Conservation (phyloP, 495 filamentous ascomycete species). For the Xylaria nigripes region DNA sequence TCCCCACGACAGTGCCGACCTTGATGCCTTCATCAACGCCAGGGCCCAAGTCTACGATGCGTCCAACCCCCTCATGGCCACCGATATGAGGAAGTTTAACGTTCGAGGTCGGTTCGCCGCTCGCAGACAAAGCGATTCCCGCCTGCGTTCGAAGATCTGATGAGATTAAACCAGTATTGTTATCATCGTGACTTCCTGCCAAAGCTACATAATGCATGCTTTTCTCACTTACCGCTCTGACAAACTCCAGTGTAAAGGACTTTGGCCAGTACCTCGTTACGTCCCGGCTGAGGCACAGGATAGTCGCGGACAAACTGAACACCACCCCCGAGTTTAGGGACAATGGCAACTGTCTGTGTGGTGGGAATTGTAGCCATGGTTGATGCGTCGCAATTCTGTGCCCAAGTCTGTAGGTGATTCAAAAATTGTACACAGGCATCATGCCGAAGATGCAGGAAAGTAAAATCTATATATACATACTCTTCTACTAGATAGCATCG, state of each 20-base stretch:
- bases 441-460: not conserved
- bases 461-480: not conserved
- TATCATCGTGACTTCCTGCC: not conserved
- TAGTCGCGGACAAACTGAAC: conserved; percentile 41
- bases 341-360: conserved; percentile 41
- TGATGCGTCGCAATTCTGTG: not conserved
- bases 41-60: conserved; percentile 36
- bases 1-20: conserved; percentile 38
- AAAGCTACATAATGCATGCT: not conserved
- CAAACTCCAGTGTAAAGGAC: conserved; percentile 44
- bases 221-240: conserved; percentile 34
- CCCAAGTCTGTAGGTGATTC: not conserved
- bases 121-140: conserved; percentile 35
- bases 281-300: conserved; percentile 36
- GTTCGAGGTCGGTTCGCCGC: conserved; percentile 39
- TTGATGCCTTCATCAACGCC: conserved; percentile 24
- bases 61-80: conserved; percentile 43
- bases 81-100: conserved; percentile 44
- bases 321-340: conserved; percentile 34
- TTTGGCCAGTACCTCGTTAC: conserved; percentile 43
- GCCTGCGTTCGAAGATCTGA: conserved; percentile 42
- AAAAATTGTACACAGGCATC: not conserved
- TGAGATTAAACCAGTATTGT: not conserved
- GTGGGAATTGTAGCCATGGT: conserved; percentile 26
- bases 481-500: too few relatives aligned